These are phyloP conservation scores for Protomyces inundatus DNA, from an alignment of 1,139 yeast species.

Conservation along the genomic window DNA sequence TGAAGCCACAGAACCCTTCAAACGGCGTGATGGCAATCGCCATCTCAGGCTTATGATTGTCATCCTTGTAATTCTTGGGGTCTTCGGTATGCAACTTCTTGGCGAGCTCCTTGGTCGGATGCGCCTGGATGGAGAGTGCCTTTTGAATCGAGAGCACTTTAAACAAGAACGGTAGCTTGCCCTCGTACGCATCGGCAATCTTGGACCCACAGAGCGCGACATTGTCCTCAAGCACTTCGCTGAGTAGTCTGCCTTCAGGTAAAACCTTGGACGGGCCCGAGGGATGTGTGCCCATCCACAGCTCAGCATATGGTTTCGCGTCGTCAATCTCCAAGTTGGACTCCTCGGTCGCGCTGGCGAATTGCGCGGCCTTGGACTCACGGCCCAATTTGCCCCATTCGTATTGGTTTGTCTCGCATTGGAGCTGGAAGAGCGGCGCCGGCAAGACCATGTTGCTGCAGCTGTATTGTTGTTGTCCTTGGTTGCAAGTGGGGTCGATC, in stretches of 20 bases:
- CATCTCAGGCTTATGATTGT: slow-evolving; percentile 98
- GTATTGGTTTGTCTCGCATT: slow-evolving; percentile 24
- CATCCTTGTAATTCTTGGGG: slow-evolving; percentile 94
- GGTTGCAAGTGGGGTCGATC: no score
- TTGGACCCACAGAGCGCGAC: slow-evolving; percentile 60
- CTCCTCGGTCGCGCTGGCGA: slow-evolving; percentile 18
- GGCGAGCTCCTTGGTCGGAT: slow-evolving; percentile 86
- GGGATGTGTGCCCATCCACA: slow-evolving; percentile 99
- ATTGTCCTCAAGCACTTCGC: slow-evolving; percentile 57
- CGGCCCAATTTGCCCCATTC: slow-evolving; percentile 24
- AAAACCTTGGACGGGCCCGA: slow-evolving; percentile 74
- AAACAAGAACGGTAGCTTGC: slow-evolving; percentile 82
- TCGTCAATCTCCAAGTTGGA: slow-evolving; percentile 5
- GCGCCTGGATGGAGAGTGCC: slow-evolving; percentile 94
- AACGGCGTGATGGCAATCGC: slow-evolving; percentile 93
- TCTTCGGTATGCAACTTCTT: slow-evolving; percentile 68
- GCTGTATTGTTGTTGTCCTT: background rate
- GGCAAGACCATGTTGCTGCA: slow-evolving; percentile 14
- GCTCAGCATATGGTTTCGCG: slow-evolving; percentile 32
- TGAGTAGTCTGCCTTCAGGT: slow-evolving; percentile 51
- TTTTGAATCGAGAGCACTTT: slow-evolving; percentile 88
- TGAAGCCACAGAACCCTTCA: slow-evolving; percentile 97
- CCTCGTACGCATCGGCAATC: slow-evolving; percentile 38
- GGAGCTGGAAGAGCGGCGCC: slow-evolving; percentile 20
- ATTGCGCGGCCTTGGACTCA: slow-evolving; percentile 22